These are phyloP conservation scores for Aureobasidium lini DNA, from an alignment of 2,329 filamentous ascomycete genomes.

Conservation along the genomic window DNA sequence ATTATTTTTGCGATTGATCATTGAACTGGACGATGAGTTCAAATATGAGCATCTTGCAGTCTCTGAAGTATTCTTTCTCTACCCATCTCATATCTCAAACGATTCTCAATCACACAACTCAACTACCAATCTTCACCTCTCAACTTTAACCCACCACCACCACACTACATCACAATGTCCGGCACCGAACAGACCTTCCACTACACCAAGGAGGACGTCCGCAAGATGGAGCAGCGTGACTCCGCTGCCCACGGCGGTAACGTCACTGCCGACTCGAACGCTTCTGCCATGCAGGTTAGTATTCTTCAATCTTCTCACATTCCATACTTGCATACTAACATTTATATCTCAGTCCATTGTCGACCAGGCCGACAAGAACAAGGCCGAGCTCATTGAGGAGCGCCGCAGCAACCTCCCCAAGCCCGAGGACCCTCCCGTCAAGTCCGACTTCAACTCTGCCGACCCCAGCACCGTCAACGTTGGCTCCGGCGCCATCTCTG, in stretches of 20 bases:
- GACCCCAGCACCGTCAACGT: conserved; percentile 64
- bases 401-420: conserved; percentile 67
- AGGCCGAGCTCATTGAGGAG: conserved; percentile 59
- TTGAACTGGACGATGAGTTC: neutral
- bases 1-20: neutral
- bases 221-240: conserved; percentile 39
- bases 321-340: neutral
- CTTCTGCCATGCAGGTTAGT: conserved; percentile 41
- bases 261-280: conserved; percentile 36
- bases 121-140: neutral
- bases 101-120: neutral
- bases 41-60: conserved; percentile 4
- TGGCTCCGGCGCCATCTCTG: conserved; percentile 50
- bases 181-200: conserved; percentile 37
- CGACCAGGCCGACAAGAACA: conserved; percentile 35
- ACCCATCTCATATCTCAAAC: conserved; percentile 9
- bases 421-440: conserved; percentile 66
- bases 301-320: too few species aligned
- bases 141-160: neutral
- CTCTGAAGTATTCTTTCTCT: neutral
- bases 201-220: conserved; percentile 42
- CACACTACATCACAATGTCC: conserved; percentile 22
- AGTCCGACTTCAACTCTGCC: conserved; percentile 71
- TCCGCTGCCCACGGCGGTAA: conserved; percentile 35
- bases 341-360: conserved; percentile 16